A percentile compares a stretch with the other conserved stretches of the same genome.
Evolutionary conservation across 768 basidiomycete species (phyloP).

Genomic region (Rhodosporidiobolus odoratus): DNA sequence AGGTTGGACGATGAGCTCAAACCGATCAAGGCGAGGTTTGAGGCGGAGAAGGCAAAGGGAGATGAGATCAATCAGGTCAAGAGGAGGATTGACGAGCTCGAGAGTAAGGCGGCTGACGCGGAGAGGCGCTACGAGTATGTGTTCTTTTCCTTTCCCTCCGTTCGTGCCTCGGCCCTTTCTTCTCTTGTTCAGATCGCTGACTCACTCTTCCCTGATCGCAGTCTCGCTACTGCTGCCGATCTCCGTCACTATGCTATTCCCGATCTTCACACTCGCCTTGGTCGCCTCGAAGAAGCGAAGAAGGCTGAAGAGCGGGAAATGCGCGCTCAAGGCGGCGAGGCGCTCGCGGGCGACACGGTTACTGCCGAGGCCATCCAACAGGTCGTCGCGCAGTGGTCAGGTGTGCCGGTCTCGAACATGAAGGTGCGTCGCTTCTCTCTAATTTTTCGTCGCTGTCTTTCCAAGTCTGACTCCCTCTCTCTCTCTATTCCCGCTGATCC

Average conservation of each 20-base stretch:
- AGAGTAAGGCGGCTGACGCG: conserved; percentile 85
- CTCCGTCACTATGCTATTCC: conserved; percentile 88
- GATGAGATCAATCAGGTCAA: conserved; percentile 70
- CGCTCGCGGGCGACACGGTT: conserved; percentile 43
- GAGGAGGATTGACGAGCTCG: conserved; percentile 80
- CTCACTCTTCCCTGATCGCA: conserved; percentile 44
- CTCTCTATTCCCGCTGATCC: neutral
- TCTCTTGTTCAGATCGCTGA: conserved; percentile 28
- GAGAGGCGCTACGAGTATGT: conserved; percentile 64
- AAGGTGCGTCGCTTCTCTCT: neutral
- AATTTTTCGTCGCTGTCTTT: neutral
- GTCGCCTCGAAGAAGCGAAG: conserved; percentile 60
- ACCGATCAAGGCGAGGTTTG: conserved; percentile 49
- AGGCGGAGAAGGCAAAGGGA: conserved; percentile 39
- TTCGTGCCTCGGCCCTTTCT: conserved; percentile 14
- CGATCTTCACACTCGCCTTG: conserved; percentile 60
- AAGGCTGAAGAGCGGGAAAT: conserved; percentile 57
- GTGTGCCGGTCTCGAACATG: conserved; percentile 65
- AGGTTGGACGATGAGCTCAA: conserved; percentile 48
- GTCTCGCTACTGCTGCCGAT: conserved; percentile 66
- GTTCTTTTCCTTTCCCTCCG: neutral
- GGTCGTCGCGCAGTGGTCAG: conserved; percentile 89
- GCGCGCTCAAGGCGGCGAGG: conserved; percentile 37
- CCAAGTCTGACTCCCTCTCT: neutral
- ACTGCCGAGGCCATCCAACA: conserved; percentile 76